These are phyloP conservation scores for Pseudogymnoascus sp. DNA, from an alignment of 2,329 filamentous ascomycete genomes.

Conservation along the genomic window DNA sequence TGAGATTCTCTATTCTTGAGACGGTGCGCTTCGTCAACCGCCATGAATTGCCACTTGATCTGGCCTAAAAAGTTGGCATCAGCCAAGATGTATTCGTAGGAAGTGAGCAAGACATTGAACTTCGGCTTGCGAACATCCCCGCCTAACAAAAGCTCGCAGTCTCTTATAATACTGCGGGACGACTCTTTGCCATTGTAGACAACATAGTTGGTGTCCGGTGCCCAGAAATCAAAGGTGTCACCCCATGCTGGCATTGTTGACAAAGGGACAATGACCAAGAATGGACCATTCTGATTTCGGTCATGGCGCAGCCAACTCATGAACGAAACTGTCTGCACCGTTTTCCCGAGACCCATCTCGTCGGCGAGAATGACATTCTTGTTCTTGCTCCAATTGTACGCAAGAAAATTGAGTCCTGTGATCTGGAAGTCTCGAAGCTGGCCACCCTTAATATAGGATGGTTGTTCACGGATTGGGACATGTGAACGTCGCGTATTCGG, in stretches of 20 bases:
- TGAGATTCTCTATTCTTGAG: slow-evolving; percentile 95
- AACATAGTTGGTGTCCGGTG: slow-evolving; percentile 92
- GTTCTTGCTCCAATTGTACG: slow-evolving; percentile 87
- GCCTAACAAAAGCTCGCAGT: slow-evolving; percentile 81
- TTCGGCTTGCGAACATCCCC: slow-evolving; percentile 82
- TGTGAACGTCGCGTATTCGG: slow-evolving; percentile 63
- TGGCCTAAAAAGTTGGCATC: slow-evolving; percentile 77
- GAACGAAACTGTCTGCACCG: slow-evolving; percentile 93
- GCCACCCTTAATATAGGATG: slow-evolving; percentile 74
- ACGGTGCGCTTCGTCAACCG: slow-evolving; percentile 92
- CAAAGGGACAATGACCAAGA: slow-evolving; percentile 91
- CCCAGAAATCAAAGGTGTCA: slow-evolving; percentile 94
- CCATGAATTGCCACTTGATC: slow-evolving; percentile 96
- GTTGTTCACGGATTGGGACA: slow-evolving; percentile 68
- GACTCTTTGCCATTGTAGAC: slow-evolving; percentile 89
- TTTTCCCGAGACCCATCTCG: slow-evolving; percentile 98
- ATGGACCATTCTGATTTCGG: slow-evolving; percentile 82
- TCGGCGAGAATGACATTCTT: slow-evolving; percentile 97
- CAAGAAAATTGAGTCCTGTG: slow-evolving; percentile 87
- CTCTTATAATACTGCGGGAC: slow-evolving; percentile 76
- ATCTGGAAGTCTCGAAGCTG: slow-evolving; percentile 89
- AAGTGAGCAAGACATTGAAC: slow-evolving; percentile 96
- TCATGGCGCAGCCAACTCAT: slow-evolving; percentile 94
- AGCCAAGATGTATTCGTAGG: slow-evolving; percentile 89
- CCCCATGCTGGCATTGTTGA: slow-evolving; percentile 98